Evolutionary conservation across 139 green algal species (phyloP).

Genomic region (Chlorella ohadii): DNA sequence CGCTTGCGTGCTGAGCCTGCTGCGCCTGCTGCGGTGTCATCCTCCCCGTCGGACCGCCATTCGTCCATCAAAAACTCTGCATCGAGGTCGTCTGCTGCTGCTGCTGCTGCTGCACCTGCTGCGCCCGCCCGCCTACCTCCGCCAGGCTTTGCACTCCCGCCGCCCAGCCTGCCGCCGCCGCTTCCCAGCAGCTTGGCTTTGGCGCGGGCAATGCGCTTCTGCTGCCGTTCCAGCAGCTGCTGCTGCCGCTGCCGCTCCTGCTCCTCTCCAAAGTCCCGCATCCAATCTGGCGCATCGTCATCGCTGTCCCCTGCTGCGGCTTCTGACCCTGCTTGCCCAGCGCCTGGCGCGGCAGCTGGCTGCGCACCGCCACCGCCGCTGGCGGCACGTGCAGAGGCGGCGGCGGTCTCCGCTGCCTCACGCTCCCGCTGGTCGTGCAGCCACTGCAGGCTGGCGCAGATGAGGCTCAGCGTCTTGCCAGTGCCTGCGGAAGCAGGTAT

Average conservation of each 20-base stretch:
- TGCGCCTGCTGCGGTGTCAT: neutral
- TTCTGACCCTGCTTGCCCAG: neutral
- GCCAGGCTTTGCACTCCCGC: neutral
- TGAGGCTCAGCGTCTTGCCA: slow-evolving; percentile 94
- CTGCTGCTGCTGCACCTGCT: neutral
- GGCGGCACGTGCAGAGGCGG: neutral
- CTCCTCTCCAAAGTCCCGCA: slow-evolving; percentile 54
- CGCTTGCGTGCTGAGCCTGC: neutral
- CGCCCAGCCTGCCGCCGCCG: neutral
- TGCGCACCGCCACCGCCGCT: too few relatives aligned
- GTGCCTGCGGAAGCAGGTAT: slow-evolving; percentile 66
- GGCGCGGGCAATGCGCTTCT: neutral
- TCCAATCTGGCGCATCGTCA: slow-evolving; percentile 66
- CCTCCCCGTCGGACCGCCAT: neutral
- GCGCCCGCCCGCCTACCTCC: neutral
- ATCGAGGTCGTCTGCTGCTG: neutral
- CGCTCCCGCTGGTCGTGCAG: slow-evolving; percentile 63
- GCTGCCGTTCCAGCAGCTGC: neutral
- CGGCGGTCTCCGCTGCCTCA: slow-evolving; percentile 16
- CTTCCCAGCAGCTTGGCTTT: neutral
- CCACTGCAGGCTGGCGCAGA: slow-evolving; percentile 88
- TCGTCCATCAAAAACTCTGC: slow-evolving; percentile 43
- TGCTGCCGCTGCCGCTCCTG: slow-evolving; percentile 38
- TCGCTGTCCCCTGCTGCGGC: neutral
- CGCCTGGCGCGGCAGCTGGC: neutral